Base-by-base conservation (phyloP, 108 stramenopile genomes). In the Nannochloropsis oceanica region DNA sequence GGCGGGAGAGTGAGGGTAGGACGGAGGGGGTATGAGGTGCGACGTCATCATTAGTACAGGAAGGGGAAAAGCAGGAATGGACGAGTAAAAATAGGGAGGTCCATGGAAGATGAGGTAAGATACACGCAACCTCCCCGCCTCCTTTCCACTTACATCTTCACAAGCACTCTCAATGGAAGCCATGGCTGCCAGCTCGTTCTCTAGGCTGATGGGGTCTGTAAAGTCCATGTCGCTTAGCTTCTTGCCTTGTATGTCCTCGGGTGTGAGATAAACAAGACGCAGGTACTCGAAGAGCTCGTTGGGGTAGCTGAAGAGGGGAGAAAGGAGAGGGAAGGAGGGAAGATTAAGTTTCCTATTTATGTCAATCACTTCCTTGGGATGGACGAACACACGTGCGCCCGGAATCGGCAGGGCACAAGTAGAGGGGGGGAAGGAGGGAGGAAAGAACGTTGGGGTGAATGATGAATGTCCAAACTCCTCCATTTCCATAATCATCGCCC, bases 281-380 rank as follows among this genome's bases (percentile, higher is more conserved):
- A 96, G 91, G 89, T 94, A 97, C 92, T 97, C 95, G 81, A 97
- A 87, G 87, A 96, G 93, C 91, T 97, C 97, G 84, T 93, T 92
- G 11, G 96, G 96, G 81, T 96, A 97, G 73, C 87, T 88, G 34
- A 18, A 50, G 46, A 14, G 46, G 46, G 46, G 18, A 18, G 46
- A 13, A 0, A 18, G 13, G 18, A 18, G 46, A 50, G 13, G 46
- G 18, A 18, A 50, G 46, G 46, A 13, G 14, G 46, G 46, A 13
- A 50, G 13, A n/a, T n/a, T n/a, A n/a, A n/a, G n/a, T n/a, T n/a
- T n/a, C n/a, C n/a, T n/a, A n/a, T n/a, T n/a, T n/a, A n/a, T n/a
- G n/a, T n/a, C n/a, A n/a, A n/a, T n/a, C n/a, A n/a, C n/a, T n/a
- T n/a, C n/a, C n/a, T n/a, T n/a, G n/a, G n/a, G n/a, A n/a, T n/a